Base-by-base conservation (phyloP, 2,329 filamentous ascomycete species). In the Raffaelea arxii region DNA sequence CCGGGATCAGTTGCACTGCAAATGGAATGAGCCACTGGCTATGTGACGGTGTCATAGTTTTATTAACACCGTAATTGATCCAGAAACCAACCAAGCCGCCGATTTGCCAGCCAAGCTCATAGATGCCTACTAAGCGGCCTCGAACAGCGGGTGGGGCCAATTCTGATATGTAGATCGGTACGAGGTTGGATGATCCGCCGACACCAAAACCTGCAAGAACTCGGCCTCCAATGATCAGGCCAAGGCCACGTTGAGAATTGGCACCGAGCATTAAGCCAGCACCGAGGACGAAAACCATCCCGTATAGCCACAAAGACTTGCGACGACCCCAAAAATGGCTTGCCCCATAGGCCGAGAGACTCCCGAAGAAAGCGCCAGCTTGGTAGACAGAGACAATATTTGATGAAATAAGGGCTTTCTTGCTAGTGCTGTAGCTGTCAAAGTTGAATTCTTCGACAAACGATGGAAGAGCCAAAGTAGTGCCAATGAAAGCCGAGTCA, bases 381-480 rank as follows among this genome's bases (percentile, higher is more conserved):
- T 91, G 86, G 66, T 87, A 90, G 46, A 84, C 77, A 23, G 82
- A 88, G 44, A 89, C 85, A 51, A 90, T 88, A 61, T 90, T 91
- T 56, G 81, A 70, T 57, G 79, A 81, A 41, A 84, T 67, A 4
- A 84, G 63, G 25, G 79, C 73, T 23, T 80, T 65, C n/a, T 75
- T 58, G 3, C 56, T 46, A 0, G 59, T 46, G 4, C 59, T 62
- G 64, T 81, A 75, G 3, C 63, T 56, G 3, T 61, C 66, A 55
- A 89, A 82, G 14, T 68, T 56, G 60, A 91, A 91, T 59, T 90
- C 86, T 1, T 69, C 57, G 39, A 69, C 70, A 63, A 90, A 90
- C 0, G 84, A 84, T 0, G 75, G 69, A 9, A 30, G 32, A 18
- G 32, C 14, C 7, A 36, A 18, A 6, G 32, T 36, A 18, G 82